These are phyloP conservation scores for Entelexis sorbosivorans DNA, from an alignment of 1,139 yeast species.

Conservation along the genomic window DNA sequence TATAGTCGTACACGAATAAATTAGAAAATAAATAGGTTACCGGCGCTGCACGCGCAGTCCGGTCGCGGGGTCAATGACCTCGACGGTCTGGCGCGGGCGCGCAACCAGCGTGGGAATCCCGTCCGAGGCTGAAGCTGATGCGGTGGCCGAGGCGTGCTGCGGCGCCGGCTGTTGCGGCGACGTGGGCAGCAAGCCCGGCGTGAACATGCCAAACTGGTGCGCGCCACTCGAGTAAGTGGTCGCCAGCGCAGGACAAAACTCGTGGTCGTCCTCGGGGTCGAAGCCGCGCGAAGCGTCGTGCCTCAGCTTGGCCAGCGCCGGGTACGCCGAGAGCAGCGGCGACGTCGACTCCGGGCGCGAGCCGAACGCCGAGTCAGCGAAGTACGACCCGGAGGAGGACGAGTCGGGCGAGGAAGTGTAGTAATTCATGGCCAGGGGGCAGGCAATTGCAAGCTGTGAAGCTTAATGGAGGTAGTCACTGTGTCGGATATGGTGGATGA, in stretches of 20 bases:
- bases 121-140: slow-evolving; percentile 4
- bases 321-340: slow-evolving; percentile 27
- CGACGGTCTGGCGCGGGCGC: slow-evolving; percentile 39
- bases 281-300: slow-evolving; percentile 53
- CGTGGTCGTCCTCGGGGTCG: slow-evolving; percentile 59
- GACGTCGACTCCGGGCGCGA: slow-evolving; percentile 28
- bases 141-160: neutral
- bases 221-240: neutral
- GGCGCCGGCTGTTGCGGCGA: slow-evolving; percentile 2
- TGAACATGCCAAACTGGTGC: slow-evolving; percentile 3
- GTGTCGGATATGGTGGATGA: neutral
- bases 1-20: slow-evolving; percentile 14
- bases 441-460: slow-evolving; percentile 4
- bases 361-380: slow-evolving; percentile 10
- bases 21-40: slow-evolving; percentile 7
- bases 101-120: slow-evolving; percentile 21
- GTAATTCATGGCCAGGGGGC: slow-evolving; percentile 17
- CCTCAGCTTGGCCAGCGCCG: slow-evolving; percentile 28
- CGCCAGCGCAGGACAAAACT: slow-evolving; percentile 47
- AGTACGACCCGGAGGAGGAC: slow-evolving; percentile 20
- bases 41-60: slow-evolving; percentile 31
- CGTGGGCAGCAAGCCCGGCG: neutral
- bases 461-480: neutral
- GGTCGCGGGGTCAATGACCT: slow-evolving; percentile 69
- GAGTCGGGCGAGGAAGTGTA: slow-evolving; percentile 23